phyloP scores from a whole-genome alignment of 805 yeast species.

The Pichia scutulata region DNA sequence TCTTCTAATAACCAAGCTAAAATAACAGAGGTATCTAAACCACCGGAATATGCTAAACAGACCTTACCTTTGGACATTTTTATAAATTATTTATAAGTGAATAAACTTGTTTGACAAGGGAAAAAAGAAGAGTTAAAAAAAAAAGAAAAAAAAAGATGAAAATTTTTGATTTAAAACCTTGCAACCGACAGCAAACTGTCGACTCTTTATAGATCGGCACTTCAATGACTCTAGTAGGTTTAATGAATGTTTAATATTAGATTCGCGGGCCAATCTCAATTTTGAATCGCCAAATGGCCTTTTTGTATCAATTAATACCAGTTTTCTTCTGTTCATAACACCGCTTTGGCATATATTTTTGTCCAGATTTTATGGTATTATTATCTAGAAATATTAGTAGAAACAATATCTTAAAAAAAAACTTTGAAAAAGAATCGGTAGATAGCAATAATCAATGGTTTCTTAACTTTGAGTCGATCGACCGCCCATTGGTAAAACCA shows the following conservation, averaged over 20 bases:
- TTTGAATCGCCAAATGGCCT: not conserved
- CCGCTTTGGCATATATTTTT: no score
- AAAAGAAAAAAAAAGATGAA: constrained; percentile 1
- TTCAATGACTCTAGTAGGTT: constrained; percentile 1
- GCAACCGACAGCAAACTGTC: not conserved
- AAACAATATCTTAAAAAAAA: no score
- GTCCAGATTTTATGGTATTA: no score
- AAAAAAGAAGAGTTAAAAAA: not conserved
- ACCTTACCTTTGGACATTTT: constrained; percentile 95
- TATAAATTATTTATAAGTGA: not conserved
- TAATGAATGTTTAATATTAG: no score
- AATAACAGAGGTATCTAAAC: constrained; percentile 95
- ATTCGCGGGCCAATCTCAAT: not conserved
- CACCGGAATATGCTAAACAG: constrained; percentile 98
- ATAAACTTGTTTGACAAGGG: not conserved
- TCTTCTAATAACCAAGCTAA: constrained; percentile 97
- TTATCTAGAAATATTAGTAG: no score
- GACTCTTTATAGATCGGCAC: not conserved
- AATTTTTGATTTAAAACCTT: not conserved
- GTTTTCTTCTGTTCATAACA: no score
- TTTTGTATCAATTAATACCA: no score
- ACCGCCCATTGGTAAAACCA: not conserved
- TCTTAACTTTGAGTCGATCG: not conserved
- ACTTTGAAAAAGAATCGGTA: no score
- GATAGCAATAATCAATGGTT: no score